Percentiles rank a stretch among this genome's conserved stretches.
Evolutionary conservation across 495 filamentous ascomycete genomes (phyloP).

Genomic region (Hyaloscypha hepaticicola): DNA sequence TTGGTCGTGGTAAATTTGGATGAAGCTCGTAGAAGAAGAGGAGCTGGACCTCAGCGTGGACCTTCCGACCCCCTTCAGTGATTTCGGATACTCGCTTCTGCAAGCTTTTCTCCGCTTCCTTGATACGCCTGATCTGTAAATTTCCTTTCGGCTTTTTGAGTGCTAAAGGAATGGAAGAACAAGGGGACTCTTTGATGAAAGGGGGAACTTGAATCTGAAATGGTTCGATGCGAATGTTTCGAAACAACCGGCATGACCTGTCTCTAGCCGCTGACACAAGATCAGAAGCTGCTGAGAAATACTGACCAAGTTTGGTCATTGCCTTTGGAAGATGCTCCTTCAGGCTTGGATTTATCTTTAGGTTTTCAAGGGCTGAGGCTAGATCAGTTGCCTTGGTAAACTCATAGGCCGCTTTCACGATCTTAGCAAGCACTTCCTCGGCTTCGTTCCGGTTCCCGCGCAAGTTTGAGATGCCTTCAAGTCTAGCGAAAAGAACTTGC

Average conservation of each 20-base stretch:
- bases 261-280: constrained; percentile 33
- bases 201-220: constrained; percentile 20
- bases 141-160: background rate
- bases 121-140: too few relatives aligned
- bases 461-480: constrained; percentile 18
- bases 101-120: background rate
- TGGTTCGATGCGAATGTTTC: constrained; percentile 29
- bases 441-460: constrained; percentile 3
- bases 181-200: background rate
- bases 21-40: constrained; percentile 41
- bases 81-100: background rate
- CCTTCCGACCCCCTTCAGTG: background rate
- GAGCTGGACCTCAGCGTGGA: constrained; percentile 45
- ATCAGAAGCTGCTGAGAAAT: constrained; percentile 29
- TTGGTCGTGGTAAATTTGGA: constrained; percentile 25
- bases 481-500: constrained; percentile 17
- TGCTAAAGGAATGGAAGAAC: background rate
- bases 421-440: background rate
- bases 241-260: constrained; percentile 25
- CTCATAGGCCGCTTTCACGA: constrained; percentile 14
- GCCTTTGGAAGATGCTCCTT: constrained; percentile 31
- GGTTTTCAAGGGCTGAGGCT: constrained; percentile 5
- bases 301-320: constrained; percentile 34
- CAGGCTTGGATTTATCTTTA: constrained; percentile 19
- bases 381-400: constrained; percentile 12